Percentiles rank a stretch among this genome's conserved stretches.
phyloP scores from a whole-genome alignment of 2,329 filamentous ascomycete species.

The Fusarium sp. region DNA sequence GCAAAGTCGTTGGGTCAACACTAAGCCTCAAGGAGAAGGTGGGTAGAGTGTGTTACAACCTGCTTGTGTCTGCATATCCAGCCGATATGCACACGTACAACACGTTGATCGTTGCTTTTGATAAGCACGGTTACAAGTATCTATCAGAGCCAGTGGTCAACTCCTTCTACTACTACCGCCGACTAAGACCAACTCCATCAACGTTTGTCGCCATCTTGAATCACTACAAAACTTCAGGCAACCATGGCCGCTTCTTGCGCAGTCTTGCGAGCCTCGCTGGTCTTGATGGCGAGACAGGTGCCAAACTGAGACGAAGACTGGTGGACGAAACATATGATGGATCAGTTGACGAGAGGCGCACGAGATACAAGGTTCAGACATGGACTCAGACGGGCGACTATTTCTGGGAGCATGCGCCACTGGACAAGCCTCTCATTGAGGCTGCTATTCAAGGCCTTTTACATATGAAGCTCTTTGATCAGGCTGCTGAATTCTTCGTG shows the following conservation, averaged over 20 bases:
- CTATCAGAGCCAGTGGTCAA: conserved; percentile 64
- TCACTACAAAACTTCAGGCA: conserved; percentile 56
- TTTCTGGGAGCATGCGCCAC: conserved; percentile 52
- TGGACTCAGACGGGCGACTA: conserved; percentile 46
- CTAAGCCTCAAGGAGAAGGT: conserved; percentile 47
- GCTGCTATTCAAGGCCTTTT: conserved; percentile 59
- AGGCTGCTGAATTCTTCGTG: conserved; percentile 56
- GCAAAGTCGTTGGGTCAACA: conserved; percentile 41
- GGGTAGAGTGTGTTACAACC: conserved; percentile 67
- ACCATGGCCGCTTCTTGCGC: conserved; percentile 55
- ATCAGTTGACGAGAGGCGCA: conserved; percentile 41
- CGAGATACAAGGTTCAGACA: conserved; percentile 29
- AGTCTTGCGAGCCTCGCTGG: conserved; percentile 58
- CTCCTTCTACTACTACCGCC: conserved; percentile 57
- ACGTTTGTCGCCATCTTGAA: conserved; percentile 61
- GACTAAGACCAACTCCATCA: conserved; percentile 57
- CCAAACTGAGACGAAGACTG: conserved; percentile 50
- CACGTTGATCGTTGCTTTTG: conserved; percentile 73
- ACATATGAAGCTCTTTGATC: conserved; percentile 55
- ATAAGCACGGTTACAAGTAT: conserved; percentile 57
- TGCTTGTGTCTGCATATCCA: conserved; percentile 68
- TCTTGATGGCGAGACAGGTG: conserved; percentile 50
- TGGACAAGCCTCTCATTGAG: conserved; percentile 54
- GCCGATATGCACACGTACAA: conserved; percentile 78
- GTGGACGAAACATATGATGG: conserved; percentile 47